These are phyloP conservation scores for Eucalyptus regnans DNA, from an alignment of 345 rosid genomes.

Conservation along the genomic window DNA sequence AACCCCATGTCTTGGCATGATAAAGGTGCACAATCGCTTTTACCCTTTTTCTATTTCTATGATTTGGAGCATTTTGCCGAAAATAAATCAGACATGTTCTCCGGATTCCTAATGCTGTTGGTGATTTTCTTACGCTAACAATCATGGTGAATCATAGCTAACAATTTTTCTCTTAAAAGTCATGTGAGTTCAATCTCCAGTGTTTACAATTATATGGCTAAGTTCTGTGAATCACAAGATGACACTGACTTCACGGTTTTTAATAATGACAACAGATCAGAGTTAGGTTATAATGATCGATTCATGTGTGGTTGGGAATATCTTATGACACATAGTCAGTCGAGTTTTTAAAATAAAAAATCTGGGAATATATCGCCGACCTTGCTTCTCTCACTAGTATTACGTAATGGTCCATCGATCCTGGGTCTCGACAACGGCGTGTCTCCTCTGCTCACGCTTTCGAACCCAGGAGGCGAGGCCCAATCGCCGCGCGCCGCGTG, in stretches of 20 bases:
- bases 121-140: background rate
- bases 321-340: rapidly evolving
- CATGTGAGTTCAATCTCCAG: background rate
- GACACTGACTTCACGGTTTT: rapidly evolving
- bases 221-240: rapidly evolving
- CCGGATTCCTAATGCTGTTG: background rate
- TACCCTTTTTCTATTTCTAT: background rate
- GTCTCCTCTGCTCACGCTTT: background rate
- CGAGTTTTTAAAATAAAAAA: background rate
- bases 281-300: background rate
- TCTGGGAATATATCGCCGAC: background rate
- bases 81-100: background rate
- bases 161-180: background rate
- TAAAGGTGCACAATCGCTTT: background rate
- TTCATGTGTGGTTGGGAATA: background rate
- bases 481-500: background rate
- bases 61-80: background rate
- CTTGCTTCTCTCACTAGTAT: background rate
- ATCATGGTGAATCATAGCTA: background rate
- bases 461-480: rapidly evolving
- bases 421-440: background rate
- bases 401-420: background rate
- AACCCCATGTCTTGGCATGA: background rate
- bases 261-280: background rate
- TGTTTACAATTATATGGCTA: background rate